Base-by-base conservation (phyloP, 1,139 yeast species). In the Arxiozyma slooffiae region DNA sequence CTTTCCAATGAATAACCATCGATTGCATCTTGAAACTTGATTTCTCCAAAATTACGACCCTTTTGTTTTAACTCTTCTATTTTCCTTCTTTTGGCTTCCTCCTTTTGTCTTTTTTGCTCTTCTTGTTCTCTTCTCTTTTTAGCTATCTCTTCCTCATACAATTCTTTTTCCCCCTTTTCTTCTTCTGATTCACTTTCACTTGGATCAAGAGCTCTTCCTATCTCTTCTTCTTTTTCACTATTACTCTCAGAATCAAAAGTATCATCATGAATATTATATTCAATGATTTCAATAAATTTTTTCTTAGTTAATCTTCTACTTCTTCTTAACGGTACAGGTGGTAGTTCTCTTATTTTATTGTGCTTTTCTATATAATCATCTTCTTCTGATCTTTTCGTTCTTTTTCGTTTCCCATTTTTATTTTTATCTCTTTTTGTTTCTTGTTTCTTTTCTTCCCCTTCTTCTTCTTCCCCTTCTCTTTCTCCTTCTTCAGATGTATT, bases 1-100 rank as follows among this genome's bases (percentile, higher is more conserved):
- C 57, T 62, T 17, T 67, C 67, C 40, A 66, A 56, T 14, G 65
- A 60, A 44, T 61, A 64, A 8, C 67, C 68, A 49, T 65, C 69
- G 26, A 64, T 62, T 5, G 56, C 58, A 48, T 62, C 67, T 48
- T 60, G 62, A 23, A 55, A 55, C 34, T 52, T 44, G 11, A 41
- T 47, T 38, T 45, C 30, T 8, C 41, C 43, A 21, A 24, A 14
- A 38, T 16, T 23, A 38, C 37, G 38, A 24, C 17, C 47, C 7
- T 42, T 42, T 9, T n/a, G 17, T 22, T 38, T 16, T 30, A 40
- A 55, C 11, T 39, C 51, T 42, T 34, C 50, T 20, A 46, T 50
- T 16, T 45, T 45, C 24, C 52, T 53, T 23, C 50, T 52, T n/a
- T 48, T 55, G 3, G 51, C 50, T 37, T 53, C 55, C 18, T 52